These are phyloP conservation scores for Aspergillus sp. DNA, from an alignment of 2,329 filamentous ascomycete genomes.

Conservation along the genomic window DNA sequence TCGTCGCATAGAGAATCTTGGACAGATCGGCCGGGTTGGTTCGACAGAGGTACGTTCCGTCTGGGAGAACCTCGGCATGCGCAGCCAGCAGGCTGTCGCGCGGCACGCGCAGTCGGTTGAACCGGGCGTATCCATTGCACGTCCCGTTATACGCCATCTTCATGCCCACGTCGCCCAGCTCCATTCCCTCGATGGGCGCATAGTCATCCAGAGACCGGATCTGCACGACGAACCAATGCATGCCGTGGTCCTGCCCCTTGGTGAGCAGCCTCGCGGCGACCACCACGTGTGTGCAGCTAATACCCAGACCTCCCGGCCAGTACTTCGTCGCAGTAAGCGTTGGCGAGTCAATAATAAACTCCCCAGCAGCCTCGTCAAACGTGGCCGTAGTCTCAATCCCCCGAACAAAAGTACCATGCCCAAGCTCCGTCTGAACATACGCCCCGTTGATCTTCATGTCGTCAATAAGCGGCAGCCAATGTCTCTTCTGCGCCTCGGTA, in stretches of 20 bases:
- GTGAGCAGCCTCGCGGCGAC: slow-evolving; percentile 2
- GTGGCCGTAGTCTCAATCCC: slow-evolving; percentile 39
- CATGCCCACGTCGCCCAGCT: slow-evolving; percentile 5
- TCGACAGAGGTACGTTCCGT: neutral
- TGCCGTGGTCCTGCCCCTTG: neutral
- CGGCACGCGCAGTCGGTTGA: neutral
- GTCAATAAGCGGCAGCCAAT: slow-evolving; percentile 52
- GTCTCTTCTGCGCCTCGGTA: slow-evolving; percentile 45
- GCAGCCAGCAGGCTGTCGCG: slow-evolving; percentile 2
- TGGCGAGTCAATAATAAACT: slow-evolving; percentile 1
- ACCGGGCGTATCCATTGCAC: slow-evolving; percentile 7
- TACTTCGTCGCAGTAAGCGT: slow-evolving; percentile 1
- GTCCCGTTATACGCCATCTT: slow-evolving; percentile 8
- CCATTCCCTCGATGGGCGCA: neutral
- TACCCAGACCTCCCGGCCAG: slow-evolving; percentile 4
- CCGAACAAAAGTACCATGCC: slow-evolving; percentile 53
- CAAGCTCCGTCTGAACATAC: slow-evolving; percentile 53
- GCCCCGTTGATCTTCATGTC: slow-evolving; percentile 52
- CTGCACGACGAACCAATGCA: slow-evolving; percentile 9
- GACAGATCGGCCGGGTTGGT: neutral
- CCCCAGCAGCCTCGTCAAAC: neutral
- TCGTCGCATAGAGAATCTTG: slow-evolving; percentile 8
- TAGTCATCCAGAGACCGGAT: slow-evolving; percentile 5
- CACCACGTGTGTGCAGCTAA: slow-evolving; percentile 4
- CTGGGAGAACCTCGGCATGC: neutral